Percentiles rank a stretch among this genome's conserved stretches.
Conservation (phyloP, 2,329 filamentous ascomycete species). For the Sclerotinia trifoliorum region DNA sequence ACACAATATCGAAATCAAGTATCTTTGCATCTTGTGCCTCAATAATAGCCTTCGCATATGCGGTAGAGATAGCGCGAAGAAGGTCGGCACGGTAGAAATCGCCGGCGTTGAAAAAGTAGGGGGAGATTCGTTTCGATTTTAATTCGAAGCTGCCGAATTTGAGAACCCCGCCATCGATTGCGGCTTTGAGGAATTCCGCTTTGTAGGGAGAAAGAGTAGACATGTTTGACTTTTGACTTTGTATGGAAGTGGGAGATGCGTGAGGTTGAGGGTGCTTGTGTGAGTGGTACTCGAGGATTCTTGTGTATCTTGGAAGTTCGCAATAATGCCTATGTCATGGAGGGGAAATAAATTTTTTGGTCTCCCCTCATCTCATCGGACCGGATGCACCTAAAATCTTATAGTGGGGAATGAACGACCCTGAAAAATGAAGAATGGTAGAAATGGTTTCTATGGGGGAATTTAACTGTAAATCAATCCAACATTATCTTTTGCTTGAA, state of each 20-base stretch:
- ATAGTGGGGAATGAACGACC: slow-evolving; percentile 7
- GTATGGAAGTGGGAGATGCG: background rate
- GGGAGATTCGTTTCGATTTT: slow-evolving; percentile 87
- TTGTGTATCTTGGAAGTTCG: background rate
- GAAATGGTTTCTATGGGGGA: background rate
- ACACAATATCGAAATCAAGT: slow-evolving; percentile 77
- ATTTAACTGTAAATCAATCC: background rate
- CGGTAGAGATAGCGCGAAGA: slow-evolving; percentile 72
- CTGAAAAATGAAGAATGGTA: background rate
- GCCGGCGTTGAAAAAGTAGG: slow-evolving; percentile 98
- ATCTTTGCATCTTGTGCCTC: slow-evolving; percentile 42
- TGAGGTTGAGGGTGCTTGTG: background rate
- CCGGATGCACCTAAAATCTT: slow-evolving; percentile 7
- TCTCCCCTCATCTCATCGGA: background rate
- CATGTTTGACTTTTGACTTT: slow-evolving; percentile 21
- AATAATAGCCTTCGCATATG: slow-evolving; percentile 71
- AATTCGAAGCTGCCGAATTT: slow-evolving; percentile 83
- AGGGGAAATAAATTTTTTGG: slow-evolving; percentile 14
- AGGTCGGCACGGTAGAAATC: slow-evolving; percentile 81
- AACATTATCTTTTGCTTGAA: background rate
- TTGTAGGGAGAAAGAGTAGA: slow-evolving; percentile 61
- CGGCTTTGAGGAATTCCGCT: slow-evolving; percentile 67
- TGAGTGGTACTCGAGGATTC: slow-evolving; percentile 1
- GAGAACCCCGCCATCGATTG: slow-evolving; percentile 67
- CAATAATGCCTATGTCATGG: background rate